Percentiles rank a stretch among this genome's conserved stretches.
phyloP scores from a whole-genome alignment of 2,329 filamentous ascomycete genomes.

The Sporothrix brasiliensis region DNA sequence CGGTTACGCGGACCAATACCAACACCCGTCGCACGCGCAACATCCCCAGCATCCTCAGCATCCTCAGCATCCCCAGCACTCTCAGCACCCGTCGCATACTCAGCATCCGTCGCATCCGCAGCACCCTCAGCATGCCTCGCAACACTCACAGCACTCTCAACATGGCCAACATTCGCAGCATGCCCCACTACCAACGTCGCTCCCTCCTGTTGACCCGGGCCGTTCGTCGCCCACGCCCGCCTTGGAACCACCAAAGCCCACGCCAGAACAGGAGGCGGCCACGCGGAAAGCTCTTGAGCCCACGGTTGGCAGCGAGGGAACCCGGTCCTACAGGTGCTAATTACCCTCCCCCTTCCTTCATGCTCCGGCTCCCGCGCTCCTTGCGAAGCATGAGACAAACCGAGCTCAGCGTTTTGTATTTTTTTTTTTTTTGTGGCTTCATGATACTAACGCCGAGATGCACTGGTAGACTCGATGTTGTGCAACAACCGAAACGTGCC shows the following conservation, averaged over 20 bases:
- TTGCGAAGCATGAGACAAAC: neutral
- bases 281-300: conserved; percentile 36
- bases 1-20: conserved; percentile 35
- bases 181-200: conserved; percentile 4
- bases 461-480: conserved; percentile 66
- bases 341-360: no score
- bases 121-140: conserved; percentile 6
- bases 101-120: conserved; percentile 5
- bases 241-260: conserved; percentile 31
- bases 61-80: conserved; percentile 2
- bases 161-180: conserved; percentile 27
- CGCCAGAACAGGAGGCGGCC: conserved; percentile 35
- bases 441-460: conserved; percentile 26
- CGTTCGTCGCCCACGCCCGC: conserved; percentile 30
- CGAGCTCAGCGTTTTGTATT: neutral
- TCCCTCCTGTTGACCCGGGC: conserved; percentile 11
- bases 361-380: no score
- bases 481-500: conserved; percentile 88
- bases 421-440: neutral
- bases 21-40: conserved; percentile 23
- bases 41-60: conserved; percentile 13
- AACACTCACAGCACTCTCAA: conserved; percentile 4
- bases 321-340: conserved; percentile 36
- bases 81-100: conserved; percentile 16
- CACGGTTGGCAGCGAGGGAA: conserved; percentile 34